phyloP scores from a whole-genome alignment of 129 eudicot genomes.

The Chrysanthemum seticuspe region DNA sequence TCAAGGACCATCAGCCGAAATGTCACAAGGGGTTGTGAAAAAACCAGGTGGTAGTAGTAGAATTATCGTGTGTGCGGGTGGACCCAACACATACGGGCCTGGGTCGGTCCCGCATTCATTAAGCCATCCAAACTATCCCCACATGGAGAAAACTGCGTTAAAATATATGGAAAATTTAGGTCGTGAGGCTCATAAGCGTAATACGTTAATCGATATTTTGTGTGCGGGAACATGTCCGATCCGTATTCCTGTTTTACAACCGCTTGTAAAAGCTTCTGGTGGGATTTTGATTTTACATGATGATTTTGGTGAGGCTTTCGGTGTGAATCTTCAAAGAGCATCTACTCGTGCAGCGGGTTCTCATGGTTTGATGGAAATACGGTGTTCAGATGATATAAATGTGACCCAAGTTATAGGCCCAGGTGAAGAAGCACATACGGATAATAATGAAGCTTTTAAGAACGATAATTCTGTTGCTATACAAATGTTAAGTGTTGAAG shows the following conservation, averaged over 20 bases:
- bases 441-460: conserved; percentile 67
- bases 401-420: conserved; percentile 89
- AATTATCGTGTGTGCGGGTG: conserved; percentile 88
- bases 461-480: conserved; percentile 62
- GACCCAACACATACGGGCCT: conserved; percentile 90
- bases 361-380: conserved; percentile 84
- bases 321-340: conserved; percentile 93
- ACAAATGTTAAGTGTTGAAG: conserved; percentile 89
- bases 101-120: conserved; percentile 89
- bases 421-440: conserved; percentile 82
- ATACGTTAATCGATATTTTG: conserved; percentile 70
- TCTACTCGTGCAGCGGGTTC: conserved; percentile 83
- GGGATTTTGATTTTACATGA: conserved; percentile 89
- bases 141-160: conserved; percentile 80
- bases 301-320: conserved; percentile 96
- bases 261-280: conserved; percentile 88
- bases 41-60: conserved; percentile 86
- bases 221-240: conserved; percentile 97
- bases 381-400: conserved; percentile 72
- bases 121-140: conserved; percentile 82
- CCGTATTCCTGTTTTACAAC: conserved; percentile 78
- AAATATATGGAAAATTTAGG: conserved; percentile 96
- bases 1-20: conserved; percentile 91
- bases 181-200: conserved; percentile 65
- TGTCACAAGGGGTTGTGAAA: conserved; percentile 77